Conservation (phyloP, 805 yeast genomes). For the Kodamaea restingae region DNA sequence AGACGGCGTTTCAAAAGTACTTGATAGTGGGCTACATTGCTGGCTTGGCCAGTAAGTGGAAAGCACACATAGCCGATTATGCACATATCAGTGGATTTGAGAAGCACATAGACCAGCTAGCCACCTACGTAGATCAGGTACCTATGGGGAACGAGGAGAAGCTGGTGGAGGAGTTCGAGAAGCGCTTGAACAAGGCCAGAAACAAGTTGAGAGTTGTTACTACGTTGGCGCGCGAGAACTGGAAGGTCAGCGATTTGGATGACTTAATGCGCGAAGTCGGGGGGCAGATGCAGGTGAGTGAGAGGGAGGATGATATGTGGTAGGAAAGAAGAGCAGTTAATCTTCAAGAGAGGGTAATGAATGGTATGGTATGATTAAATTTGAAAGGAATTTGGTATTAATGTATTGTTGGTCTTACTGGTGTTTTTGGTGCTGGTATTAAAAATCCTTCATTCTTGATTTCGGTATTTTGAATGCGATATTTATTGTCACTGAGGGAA, state of each 20-base stretch:
- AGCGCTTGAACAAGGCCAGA: constrained; percentile 48
- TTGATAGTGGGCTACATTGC: constrained; percentile 65
- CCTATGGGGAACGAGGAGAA: constrained; percentile 44
- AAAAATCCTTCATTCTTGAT: no score
- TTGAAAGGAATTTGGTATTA: no score
- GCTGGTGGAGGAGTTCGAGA: constrained; percentile 55
- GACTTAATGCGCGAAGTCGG: constrained; percentile 33
- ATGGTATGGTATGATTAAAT: no score
- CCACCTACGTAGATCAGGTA: constrained; percentile 17
- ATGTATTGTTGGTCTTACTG: no score
- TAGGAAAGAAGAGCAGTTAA: constrained; percentile 12
- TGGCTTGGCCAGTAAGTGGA: constrained; percentile 45
- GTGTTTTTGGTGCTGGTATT: no score
- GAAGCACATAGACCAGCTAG: constrained; percentile 27
- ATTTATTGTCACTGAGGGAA: no score
- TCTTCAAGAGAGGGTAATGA: background rate
- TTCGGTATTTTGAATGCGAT: no score
- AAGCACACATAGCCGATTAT: constrained; percentile 15
- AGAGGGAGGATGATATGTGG: constrained; percentile 43
- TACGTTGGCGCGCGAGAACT: constrained; percentile 25
- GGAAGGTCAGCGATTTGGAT: constrained; percentile 30
- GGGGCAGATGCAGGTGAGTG: constrained; percentile 34
- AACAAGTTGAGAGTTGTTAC: constrained; percentile 58
- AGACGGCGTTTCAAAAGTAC: constrained; percentile 70
- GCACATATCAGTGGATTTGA: constrained; percentile 13